Evolutionary conservation across 1,284 basidiomycete genomes (phyloP), one percentile per base, ranked within the genome.

Genomic region (Naganishia sp.): DNA sequence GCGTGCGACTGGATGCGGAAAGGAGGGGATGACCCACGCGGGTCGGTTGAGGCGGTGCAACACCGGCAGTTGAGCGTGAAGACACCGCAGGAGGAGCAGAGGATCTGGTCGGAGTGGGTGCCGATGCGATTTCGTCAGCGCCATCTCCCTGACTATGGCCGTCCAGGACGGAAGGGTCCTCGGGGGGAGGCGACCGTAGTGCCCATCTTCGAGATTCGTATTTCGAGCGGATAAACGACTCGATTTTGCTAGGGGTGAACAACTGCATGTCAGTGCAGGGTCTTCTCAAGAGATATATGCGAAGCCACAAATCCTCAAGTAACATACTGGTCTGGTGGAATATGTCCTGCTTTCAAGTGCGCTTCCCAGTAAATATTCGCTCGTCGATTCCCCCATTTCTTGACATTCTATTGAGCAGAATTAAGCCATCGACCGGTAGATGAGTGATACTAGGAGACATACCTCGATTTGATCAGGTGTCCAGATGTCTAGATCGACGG

Each of bases 311-410:
- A 13, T 9, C 2, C 35, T 39, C 10, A 43, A 28, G 49, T 43
- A 28, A 85, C 92, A 76, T 74, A 95, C 93, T 98, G 94, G 72
- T 99, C 95, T 23, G 92, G 90, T 41, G 95, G 95, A 42, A 90
- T 76, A 77, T 99, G 96, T 0, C 96, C 96, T 13, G 87, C 80
- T 77, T 94, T 94, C 63, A 99, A 83, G 81, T 97, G 94, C 4
- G 92, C 90, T 77, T 99, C 96, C 95, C 95, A 99, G 81, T 97
- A 99, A 10, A 90, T 71, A 79, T 99, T 99, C 10, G 92, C 94
- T 10, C 88, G 85, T 67, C 83, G 83, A 77, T 99, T 99, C 1
- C 95, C 95, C 95, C 96, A 99, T 77, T 90, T 91, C 77, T 90
- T 87, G 64, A 97, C 88, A 2, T 86, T 88, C 88, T 93, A 64